These are phyloP conservation scores for Populus nigra DNA, from an alignment of 345 rosid genomes.

Conservation along the genomic window DNA sequence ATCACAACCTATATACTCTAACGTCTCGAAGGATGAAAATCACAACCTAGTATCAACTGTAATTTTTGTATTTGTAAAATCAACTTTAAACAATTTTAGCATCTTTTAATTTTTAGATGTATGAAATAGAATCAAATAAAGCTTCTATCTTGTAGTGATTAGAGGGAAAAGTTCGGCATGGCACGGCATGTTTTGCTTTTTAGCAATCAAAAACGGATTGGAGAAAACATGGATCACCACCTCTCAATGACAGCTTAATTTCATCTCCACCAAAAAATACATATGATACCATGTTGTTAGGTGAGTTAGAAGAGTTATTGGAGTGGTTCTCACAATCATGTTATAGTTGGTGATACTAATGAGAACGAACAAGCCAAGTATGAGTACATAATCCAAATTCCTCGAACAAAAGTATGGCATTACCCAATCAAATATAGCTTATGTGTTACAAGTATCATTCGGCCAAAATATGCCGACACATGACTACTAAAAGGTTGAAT, in stretches of 20 bases:
- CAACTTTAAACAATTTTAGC: too few species aligned
- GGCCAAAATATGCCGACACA: background rate
- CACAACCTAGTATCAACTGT: too few species aligned
- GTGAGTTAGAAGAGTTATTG: slow-evolving; percentile 12
- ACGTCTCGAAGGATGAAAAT: too few species aligned
- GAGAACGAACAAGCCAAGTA: background rate
- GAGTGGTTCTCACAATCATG: slow-evolving; percentile 24
- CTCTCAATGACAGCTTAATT: background rate
- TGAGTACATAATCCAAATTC: background rate
- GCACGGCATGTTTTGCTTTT: background rate
- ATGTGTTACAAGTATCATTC: background rate
- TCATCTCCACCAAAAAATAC: background rate
- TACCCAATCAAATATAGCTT: slow-evolving; percentile 6
- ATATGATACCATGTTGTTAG: slow-evolving; percentile 8
- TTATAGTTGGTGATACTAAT: slow-evolving; percentile 1
- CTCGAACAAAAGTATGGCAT: slow-evolving; percentile 1
- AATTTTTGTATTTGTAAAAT: too few species aligned
- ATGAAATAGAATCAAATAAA: too few species aligned
- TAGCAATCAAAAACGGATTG: background rate
- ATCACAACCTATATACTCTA: too few species aligned
- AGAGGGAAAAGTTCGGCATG: too few species aligned
- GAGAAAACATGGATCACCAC: background rate
- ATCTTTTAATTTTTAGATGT: too few species aligned
- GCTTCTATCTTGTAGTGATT: too few species aligned
- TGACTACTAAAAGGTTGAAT: background rate